These are phyloP conservation scores for Agrocybe praecox DNA, from an alignment of 768 basidiomycete species.

Conservation along the genomic window DNA sequence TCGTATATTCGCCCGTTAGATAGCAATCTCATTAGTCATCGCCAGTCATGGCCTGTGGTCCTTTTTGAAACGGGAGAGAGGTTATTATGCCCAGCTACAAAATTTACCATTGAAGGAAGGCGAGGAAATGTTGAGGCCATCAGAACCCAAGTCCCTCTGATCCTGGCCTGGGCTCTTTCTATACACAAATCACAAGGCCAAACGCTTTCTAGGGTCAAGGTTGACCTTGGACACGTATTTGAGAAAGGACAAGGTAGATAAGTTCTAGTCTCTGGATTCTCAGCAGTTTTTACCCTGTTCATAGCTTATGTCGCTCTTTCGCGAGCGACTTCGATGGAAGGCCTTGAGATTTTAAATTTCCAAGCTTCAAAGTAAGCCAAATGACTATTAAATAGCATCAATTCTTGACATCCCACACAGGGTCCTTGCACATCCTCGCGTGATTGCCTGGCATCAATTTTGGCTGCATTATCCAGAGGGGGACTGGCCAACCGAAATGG, in stretches of 20 bases:
- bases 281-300: not conserved
- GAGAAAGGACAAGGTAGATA: conserved; percentile 78
- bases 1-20: conserved; percentile 18
- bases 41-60: conserved; percentile 59
- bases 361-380: conserved; percentile 52
- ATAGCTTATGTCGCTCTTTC: conserved; percentile 72
- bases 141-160: conserved; percentile 57
- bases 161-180: conserved; percentile 79
- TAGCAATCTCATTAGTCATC: conserved; percentile 22
- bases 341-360: conserved; percentile 65
- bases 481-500: conserved; percentile 21
- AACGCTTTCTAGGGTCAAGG: conserved; percentile 77
- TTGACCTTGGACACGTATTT: conserved; percentile 73
- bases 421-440: conserved; percentile 59
- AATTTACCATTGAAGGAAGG: conserved; percentile 60
- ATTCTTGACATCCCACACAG: conserved; percentile 29
- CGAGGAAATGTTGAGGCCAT: conserved; percentile 58
- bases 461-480: conserved; percentile 30
- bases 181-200: conserved; percentile 93
- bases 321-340: conserved; percentile 63
- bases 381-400: not conserved
- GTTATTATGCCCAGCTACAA: conserved; percentile 54
- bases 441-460: conserved; percentile 51
- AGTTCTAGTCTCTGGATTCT: too few relatives aligned
- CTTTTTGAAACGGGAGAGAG: conserved; percentile 50